Conservation (phyloP, 345 rosid genomes). For the Bruguiera gymnorhiza region DNA sequence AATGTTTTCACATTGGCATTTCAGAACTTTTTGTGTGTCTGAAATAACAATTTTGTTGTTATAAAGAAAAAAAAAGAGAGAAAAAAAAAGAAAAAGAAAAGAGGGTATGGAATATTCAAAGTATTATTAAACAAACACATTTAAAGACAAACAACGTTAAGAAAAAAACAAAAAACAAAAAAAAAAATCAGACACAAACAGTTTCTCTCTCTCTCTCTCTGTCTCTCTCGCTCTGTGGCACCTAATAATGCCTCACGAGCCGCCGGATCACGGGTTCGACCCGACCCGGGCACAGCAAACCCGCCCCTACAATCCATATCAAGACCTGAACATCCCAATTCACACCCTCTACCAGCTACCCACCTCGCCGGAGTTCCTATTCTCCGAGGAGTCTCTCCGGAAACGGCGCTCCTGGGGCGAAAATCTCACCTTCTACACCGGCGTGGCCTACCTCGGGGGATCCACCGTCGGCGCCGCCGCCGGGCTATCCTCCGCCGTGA, state of each 20-base stretch:
- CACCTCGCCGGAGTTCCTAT: slow-evolving; percentile 84
- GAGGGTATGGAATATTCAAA: too few species aligned
- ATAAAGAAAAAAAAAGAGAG: too few species aligned
- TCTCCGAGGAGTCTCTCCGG: slow-evolving; percentile 68
- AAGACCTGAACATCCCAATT: slow-evolving; percentile 52
- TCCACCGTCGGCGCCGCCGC: slow-evolving; percentile 52
- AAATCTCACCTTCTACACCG: slow-evolving; percentile 88
- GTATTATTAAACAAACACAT: too few species aligned
- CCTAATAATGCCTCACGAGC: slow-evolving; percentile 42
- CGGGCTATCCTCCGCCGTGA: slow-evolving; percentile 55
- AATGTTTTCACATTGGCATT: too few species aligned
- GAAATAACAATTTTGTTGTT: too few species aligned
- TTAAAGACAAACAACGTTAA: too few species aligned
- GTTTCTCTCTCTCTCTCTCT: too few species aligned
- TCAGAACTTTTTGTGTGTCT: too few species aligned
- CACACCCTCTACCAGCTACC: slow-evolving; percentile 74
- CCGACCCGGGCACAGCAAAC: slow-evolving; percentile 14
- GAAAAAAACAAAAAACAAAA: too few species aligned
- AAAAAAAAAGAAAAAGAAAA: too few species aligned
- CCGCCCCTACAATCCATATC: slow-evolving; percentile 85
- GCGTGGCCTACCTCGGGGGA: slow-evolving; percentile 66
- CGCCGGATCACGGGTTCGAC: slow-evolving; percentile 46
- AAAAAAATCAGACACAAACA: too few species aligned
- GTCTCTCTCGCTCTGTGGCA: too few species aligned
- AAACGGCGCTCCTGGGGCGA: slow-evolving; percentile 96